A percentile compares a stretch with the other conserved stretches of the same genome.
phyloP scores from a whole-genome alignment of 139 green algal species.

The Parachlorella kessleri region DNA sequence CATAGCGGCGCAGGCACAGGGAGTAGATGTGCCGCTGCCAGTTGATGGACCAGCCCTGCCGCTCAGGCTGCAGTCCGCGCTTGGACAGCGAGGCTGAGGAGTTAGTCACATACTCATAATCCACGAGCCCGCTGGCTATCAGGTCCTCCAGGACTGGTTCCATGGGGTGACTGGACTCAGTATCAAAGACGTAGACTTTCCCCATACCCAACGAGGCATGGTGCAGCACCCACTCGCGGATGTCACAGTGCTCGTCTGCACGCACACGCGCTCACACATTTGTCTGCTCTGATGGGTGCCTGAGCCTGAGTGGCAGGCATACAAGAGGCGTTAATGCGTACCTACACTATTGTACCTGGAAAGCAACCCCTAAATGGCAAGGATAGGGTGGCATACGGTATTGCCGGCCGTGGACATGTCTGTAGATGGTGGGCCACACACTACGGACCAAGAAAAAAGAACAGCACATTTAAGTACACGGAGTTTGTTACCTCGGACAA shows the following conservation, averaged over 20 bases:
- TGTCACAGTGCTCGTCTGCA: not conserved
- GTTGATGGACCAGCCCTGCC: constrained; percentile 4
- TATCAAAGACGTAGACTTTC: constrained; percentile 29
- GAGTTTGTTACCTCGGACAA: not conserved
- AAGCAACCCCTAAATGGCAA: too few relatives aligned
- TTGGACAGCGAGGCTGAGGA: not conserved
- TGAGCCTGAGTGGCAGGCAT: too few relatives aligned
- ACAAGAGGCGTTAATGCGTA: too few relatives aligned
- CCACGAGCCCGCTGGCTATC: constrained; percentile 12
- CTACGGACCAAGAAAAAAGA: not conserved
- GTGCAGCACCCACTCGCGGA: not conserved
- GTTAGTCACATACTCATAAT: constrained; percentile 12
- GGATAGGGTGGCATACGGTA: too few relatives aligned
- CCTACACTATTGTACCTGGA: too few relatives aligned
- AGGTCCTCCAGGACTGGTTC: constrained; percentile 12
- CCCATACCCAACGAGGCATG: not conserved
- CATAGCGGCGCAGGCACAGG: constrained; percentile 12
- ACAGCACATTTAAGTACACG: not conserved
- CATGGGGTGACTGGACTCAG: not conserved
- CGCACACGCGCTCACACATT: not conserved
- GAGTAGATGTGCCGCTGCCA: constrained; percentile 18
- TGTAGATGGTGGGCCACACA: not conserved
- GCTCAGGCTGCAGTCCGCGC: not conserved
- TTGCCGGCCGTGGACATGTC: not conserved
- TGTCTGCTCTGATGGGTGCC: too few relatives aligned